Evolutionary conservation across 2,329 filamentous ascomycete genomes (phyloP).

Genomic region (Fusarium mundagurra): DNA sequence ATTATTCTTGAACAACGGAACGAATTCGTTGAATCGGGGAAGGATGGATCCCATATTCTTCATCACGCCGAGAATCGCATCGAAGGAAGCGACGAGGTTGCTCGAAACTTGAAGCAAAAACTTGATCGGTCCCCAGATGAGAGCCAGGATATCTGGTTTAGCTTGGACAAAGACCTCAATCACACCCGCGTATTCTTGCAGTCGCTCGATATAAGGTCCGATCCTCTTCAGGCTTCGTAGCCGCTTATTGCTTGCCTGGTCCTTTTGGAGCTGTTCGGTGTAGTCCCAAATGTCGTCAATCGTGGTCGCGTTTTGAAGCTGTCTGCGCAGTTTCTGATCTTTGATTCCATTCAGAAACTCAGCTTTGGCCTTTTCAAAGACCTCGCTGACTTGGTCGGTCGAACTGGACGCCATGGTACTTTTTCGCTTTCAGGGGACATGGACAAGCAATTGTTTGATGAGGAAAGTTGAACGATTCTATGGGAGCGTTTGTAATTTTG

Average conservation of each 20-base stretch:
- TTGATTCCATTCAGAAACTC: not conserved
- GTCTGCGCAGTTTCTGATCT: not conserved
- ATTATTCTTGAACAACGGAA: not conserved
- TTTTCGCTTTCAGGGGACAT: not conserved
- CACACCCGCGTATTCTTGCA: constrained; percentile 21
- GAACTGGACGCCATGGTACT: not conserved
- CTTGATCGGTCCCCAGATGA: constrained; percentile 23
- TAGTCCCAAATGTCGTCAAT: not conserved
- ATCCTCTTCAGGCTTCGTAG: not conserved
- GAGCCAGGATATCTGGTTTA: constrained; percentile 6
- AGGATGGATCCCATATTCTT: constrained; percentile 1
- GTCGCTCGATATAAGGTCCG: not conserved
- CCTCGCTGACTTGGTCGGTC: not conserved
- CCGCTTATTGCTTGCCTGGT: not conserved
- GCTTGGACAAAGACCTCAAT: constrained; percentile 12
- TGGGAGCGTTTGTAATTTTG: too few species aligned
- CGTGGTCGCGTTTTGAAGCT: not conserved
- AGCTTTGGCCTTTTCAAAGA: not conserved
- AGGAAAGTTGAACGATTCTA: rapidly evolving
- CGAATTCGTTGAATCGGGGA: not conserved
- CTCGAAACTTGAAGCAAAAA: not conserved
- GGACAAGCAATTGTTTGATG: rapidly evolving
- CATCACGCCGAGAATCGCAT: not conserved
- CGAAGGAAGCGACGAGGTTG: not conserved
- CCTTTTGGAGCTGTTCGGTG: not conserved